phyloP scores from a whole-genome alignment of 257 asterid species.

The Lycium ferocissimum region DNA sequence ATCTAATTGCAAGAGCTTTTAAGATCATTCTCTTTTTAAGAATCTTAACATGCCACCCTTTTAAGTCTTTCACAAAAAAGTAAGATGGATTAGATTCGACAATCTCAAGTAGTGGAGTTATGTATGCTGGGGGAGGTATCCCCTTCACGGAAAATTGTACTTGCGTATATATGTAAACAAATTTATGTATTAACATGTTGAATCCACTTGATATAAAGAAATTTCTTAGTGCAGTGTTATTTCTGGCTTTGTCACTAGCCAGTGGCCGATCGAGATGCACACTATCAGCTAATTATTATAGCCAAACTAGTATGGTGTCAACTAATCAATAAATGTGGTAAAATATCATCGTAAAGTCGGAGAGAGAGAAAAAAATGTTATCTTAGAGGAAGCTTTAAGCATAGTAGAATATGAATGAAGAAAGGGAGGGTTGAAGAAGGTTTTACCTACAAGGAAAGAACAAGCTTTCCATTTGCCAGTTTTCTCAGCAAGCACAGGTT shows the following conservation, averaged over 20 bases:
- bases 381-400: neutral
- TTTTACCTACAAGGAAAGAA: conserved; percentile 74
- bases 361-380: too few relatives aligned
- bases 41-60: neutral
- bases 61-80: neutral
- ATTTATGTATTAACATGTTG: too few relatives aligned
- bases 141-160: too few relatives aligned
- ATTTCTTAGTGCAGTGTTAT: neutral
- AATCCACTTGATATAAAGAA: too few relatives aligned
- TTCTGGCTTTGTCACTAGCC: neutral
- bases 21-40: neutral
- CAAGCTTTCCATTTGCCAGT: conserved; percentile 98
- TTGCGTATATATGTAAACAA: too few relatives aligned
- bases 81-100: neutral
- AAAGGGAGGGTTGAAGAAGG: neutral
- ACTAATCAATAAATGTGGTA: too few relatives aligned
- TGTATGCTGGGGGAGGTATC: too few relatives aligned
- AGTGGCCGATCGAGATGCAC: too few relatives aligned
- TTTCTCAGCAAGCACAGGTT: conserved; percentile 61
- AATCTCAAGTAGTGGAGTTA: neutral
- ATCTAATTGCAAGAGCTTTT: neutral
- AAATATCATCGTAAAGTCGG: neutral
- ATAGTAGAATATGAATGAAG: neutral
- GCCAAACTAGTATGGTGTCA: neutral
- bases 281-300: too few relatives aligned